Percentiles rank a stretch among this genome's conserved stretches.
Evolutionary conservation across 2,329 filamentous ascomycete species (phyloP).

Genomic region (Rhytidhysteron rufulum): DNA sequence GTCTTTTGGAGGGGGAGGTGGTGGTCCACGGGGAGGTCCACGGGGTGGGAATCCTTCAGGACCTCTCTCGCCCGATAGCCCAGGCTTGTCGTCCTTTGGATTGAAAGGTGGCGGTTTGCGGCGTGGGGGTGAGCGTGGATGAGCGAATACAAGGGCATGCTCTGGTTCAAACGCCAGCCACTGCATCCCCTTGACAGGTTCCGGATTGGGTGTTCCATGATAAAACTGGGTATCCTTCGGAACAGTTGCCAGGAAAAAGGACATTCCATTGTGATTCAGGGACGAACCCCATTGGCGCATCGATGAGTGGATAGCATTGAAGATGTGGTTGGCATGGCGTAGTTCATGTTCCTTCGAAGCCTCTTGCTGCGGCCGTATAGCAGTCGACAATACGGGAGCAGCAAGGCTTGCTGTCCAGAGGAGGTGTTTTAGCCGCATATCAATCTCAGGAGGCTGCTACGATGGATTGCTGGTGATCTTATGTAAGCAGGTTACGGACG

Average conservation of each 20-base stretch:
- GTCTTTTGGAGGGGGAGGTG: constrained; percentile 2
- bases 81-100: not conserved
- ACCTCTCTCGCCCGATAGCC: too few relatives aligned
- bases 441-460: not conserved
- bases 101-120: not conserved
- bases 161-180: constrained; percentile 78
- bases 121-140: constrained; percentile 12
- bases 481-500: too few relatives aligned
- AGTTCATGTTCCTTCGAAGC: not conserved
- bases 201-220: constrained; percentile 53
- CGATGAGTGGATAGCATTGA: constrained; percentile 69
- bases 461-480: not conserved
- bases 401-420: not conserved
- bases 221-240: constrained; percentile 64
- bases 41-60: not conserved
- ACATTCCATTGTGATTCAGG: constrained; percentile 71
- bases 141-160: constrained; percentile 65
- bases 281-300: constrained; percentile 73
- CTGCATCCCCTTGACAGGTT: constrained; percentile 54
- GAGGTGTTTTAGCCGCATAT: not conserved
- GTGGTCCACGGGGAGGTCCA: constrained; percentile 9
- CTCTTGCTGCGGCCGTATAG: too few relatives aligned
- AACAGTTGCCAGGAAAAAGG: constrained; percentile 63
- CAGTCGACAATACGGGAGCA: not conserved
- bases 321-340: constrained; percentile 60